Conservation (phyloP, 495 filamentous ascomycete species). For the Neurospora tetrasperma region DNA sequence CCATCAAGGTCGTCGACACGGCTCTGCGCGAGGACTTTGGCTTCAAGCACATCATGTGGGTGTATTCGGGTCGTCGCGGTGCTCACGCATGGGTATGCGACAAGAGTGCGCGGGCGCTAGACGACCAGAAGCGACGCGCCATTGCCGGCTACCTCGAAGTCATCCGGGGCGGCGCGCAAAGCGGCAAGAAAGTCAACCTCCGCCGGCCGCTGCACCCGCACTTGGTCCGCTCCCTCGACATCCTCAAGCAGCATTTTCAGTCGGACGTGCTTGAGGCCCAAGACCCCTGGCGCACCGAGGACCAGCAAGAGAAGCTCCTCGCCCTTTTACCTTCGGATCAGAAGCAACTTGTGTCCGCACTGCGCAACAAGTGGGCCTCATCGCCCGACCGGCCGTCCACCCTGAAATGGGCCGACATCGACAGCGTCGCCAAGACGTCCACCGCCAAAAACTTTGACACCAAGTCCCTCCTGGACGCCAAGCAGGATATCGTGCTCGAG, state of each 20-base stretch:
- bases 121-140: conserved; percentile 72
- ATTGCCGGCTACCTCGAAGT: conserved; percentile 84
- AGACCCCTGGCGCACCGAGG: conserved; percentile 66
- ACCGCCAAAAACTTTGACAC: conserved; percentile 50
- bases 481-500: conserved; percentile 89
- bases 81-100: conserved; percentile 99
- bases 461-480: conserved; percentile 66
- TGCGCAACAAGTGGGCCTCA: conserved; percentile 85
- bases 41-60: conserved; percentile 94
- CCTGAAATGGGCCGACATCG: conserved; percentile 89
- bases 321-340: conserved; percentile 58
- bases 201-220: conserved; percentile 86
- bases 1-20: conserved; percentile 83
- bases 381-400: conserved; percentile 61
- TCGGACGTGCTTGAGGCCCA: conserved; percentile 70
- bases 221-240: conserved; percentile 71
- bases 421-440: conserved; percentile 65
- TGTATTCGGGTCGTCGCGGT: conserved; percentile 92
- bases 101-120: conserved; percentile 66
- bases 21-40: conserved; percentile 88
- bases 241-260: conserved; percentile 68
- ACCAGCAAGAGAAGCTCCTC: conserved; percentile 64
- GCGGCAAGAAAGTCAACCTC: conserved; percentile 79
- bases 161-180: conserved; percentile 69
- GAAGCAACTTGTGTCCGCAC: conserved; percentile 54